Conservation (phyloP, 2,329 filamentous ascomycete species). For the Fusarium pseudoanthophilum region DNA sequence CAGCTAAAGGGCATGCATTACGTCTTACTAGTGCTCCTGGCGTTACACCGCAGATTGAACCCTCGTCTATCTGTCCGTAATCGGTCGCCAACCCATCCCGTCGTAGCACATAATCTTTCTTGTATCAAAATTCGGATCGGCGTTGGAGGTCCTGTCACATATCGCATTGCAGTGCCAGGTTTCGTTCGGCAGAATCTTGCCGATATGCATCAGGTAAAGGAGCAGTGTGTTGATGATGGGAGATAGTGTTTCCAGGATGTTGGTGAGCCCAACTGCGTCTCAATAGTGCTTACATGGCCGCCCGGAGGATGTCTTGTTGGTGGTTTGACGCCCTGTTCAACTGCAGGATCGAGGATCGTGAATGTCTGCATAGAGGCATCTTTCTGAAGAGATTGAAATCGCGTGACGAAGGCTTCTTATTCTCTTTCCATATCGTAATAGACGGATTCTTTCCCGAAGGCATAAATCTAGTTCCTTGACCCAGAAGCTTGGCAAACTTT, state of each 20-base stretch:
- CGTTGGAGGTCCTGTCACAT: not conserved
- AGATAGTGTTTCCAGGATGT: not conserved
- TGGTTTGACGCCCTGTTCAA: not conserved
- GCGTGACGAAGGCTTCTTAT: not conserved
- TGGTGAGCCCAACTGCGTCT: too few species aligned
- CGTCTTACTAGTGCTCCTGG: not conserved
- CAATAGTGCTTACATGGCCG: not conserved
- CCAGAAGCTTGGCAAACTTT: not conserved
- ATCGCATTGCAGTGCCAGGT: not conserved
- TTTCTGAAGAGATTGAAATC: not conserved
- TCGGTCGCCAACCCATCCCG: not conserved
- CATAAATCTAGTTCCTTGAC: not conserved
- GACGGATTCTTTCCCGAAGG: not conserved
- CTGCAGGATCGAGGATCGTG: not conserved
- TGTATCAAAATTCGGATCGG: not conserved
- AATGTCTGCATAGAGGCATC: too few species aligned
- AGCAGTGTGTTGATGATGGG: not conserved
- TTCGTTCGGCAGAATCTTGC: not conserved
- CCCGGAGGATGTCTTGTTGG: accelerated
- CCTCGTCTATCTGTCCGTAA: not conserved
- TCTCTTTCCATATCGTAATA: not conserved
- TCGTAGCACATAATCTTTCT: not conserved
- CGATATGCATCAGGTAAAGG: not conserved
- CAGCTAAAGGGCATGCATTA: not conserved
- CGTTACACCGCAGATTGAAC: not conserved